A percentile compares a stretch with the other conserved stretches of the same genome.
Conservation (phyloP, 2,329 filamentous ascomycete genomes). For the Aspergillus uvarum region DNA sequence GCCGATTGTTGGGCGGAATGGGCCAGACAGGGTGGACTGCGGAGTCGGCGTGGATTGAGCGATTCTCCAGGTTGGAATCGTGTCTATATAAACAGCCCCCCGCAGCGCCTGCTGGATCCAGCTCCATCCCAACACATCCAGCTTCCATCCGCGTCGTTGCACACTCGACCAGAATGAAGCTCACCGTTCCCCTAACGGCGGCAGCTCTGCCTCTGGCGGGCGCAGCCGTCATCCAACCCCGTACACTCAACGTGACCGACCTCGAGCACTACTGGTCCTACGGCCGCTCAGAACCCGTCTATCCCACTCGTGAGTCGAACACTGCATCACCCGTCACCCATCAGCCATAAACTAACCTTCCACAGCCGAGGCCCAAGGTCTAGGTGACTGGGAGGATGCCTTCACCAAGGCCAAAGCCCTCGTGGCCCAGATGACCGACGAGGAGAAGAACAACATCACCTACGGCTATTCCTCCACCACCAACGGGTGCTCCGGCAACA, state of each 20-base stretch:
- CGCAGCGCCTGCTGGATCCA: too few relatives aligned
- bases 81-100: too few relatives aligned
- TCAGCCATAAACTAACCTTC: background rate
- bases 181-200: too few relatives aligned
- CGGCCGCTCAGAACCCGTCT: constrained; percentile 3
- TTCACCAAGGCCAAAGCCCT: constrained; percentile 14
- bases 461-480: constrained; percentile 7
- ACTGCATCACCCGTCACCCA: too few relatives aligned
- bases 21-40: too few relatives aligned
- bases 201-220: background rate
- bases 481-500: constrained; percentile 11
- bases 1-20: too few relatives aligned
- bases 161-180: too few relatives aligned
- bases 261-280: constrained; percentile 3
- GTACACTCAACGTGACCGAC: background rate
- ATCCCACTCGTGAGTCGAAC: background rate
- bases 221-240: too few relatives aligned
- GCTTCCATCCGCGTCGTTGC: too few relatives aligned
- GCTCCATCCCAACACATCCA: too few relatives aligned
- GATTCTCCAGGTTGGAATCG: too few relatives aligned
- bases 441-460: constrained; percentile 17
- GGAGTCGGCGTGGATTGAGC: too few relatives aligned
- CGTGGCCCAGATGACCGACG: constrained; percentile 11
- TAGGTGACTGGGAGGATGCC: constrained; percentile 10
- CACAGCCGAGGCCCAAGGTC: constrained; percentile 1